phyloP scores from a whole-genome alignment of 768 basidiomycete genomes.

The Trichaptum fuscoviolaceum region DNA sequence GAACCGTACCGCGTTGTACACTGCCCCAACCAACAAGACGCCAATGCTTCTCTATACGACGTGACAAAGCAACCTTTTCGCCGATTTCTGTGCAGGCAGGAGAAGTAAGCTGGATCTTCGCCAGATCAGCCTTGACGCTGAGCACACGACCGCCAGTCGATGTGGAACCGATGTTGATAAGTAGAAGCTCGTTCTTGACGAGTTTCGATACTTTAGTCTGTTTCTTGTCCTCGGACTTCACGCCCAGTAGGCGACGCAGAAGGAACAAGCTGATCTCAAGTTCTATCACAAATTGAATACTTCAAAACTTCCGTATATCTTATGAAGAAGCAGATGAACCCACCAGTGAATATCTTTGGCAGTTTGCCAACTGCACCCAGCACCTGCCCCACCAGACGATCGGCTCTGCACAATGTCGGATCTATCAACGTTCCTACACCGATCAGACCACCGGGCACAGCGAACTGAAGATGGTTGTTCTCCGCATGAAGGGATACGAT shows the following conservation, averaged over 20 bases:
- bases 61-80: conserved; percentile 93
- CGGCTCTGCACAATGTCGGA: conserved; percentile 94
- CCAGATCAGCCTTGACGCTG: conserved; percentile 90
- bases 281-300: conserved; percentile 43
- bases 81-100: conserved; percentile 96
- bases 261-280: conserved; percentile 92
- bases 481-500: conserved; percentile 94
- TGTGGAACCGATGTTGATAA: conserved; percentile 98
- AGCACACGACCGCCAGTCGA: conserved; percentile 95
- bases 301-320: conserved; percentile 5
- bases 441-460: conserved; percentile 95
- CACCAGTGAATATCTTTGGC: conserved; percentile 88
- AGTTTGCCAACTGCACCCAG: conserved; percentile 92
- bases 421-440: conserved; percentile 98
- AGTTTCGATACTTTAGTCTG: conserved; percentile 94
- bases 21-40: conserved; percentile 91
- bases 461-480: conserved; percentile 89
- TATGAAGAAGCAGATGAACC: conserved; percentile 6
- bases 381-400: conserved; percentile 95
- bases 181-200: conserved; percentile 82
- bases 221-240: conserved; percentile 98
- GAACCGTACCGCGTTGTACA: conserved; percentile 77
- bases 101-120: conserved; percentile 88
- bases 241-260: conserved; percentile 92
- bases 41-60: conserved; percentile 98